Conservation (phyloP, 2,329 filamentous ascomycete genomes). For the Allantophomopsis cytisporea region DNA sequence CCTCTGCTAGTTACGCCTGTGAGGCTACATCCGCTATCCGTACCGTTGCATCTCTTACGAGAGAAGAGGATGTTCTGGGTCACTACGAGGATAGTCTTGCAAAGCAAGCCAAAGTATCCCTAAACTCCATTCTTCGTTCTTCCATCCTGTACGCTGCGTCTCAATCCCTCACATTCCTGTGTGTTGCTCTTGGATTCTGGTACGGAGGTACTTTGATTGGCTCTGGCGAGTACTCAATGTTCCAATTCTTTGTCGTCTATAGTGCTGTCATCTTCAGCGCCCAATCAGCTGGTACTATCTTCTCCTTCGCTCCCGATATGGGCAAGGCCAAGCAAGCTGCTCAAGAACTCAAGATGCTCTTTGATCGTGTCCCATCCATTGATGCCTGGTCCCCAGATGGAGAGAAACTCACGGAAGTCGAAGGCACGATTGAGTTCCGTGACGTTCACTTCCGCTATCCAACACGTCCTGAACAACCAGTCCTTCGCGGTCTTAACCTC, state of each 20-base stretch:
- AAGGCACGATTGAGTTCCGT: constrained; percentile 77
- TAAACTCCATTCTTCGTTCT: constrained; percentile 63
- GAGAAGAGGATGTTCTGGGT: constrained; percentile 66
- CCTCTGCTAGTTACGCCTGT: constrained; percentile 76
- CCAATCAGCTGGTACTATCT: constrained; percentile 81
- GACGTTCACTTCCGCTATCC: constrained; percentile 93
- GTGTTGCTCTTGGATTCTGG: constrained; percentile 84
- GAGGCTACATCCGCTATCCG: constrained; percentile 91
- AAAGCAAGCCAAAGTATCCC: constrained; percentile 49
- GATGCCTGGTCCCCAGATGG: constrained; percentile 70
- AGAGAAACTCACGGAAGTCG: constrained; percentile 42
- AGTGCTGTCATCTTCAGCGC: constrained; percentile 79
- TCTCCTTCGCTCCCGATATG: constrained; percentile 86
- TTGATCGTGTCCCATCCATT: constrained; percentile 70
- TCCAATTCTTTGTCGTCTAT: constrained; percentile 90
- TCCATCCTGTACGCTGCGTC: constrained; percentile 71
- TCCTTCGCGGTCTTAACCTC: constrained; percentile 73
- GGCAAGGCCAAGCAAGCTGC: constrained; percentile 83
- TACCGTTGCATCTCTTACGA: constrained; percentile 81
- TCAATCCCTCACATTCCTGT: constrained; percentile 73
- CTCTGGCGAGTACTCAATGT: constrained; percentile 56
- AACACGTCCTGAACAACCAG: constrained; percentile 80
- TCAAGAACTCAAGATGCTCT: constrained; percentile 64
- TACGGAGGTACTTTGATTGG: constrained; percentile 72
- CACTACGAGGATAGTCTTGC: constrained; percentile 58